phyloP scores from a whole-genome alignment of 148 eudicot species.

The Rhododendron mucronatum region DNA sequence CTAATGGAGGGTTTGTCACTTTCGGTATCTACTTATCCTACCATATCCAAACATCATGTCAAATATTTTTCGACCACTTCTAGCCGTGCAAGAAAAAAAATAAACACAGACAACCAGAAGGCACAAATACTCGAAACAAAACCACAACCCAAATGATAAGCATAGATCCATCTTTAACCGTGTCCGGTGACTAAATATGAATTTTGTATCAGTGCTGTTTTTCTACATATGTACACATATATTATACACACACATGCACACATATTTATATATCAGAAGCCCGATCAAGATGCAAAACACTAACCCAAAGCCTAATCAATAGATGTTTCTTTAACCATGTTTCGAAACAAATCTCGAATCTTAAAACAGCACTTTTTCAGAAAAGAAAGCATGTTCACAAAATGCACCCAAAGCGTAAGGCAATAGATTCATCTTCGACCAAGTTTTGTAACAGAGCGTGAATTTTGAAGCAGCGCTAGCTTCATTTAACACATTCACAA shows the following conservation, averaged over 20 bases:
- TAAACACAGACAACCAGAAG: neutral
- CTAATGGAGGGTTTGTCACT: slow-evolving; percentile 87
- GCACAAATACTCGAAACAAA: neutral
- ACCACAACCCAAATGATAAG: neutral
- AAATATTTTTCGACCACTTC: neutral
- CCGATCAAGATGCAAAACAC: neutral
- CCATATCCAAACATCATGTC: neutral
- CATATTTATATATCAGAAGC: no score
- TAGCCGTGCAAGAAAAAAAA: neutral
- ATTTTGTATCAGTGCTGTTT: neutral
- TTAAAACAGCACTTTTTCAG: neutral
- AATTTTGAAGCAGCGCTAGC: neutral
- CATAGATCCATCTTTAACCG: neutral
- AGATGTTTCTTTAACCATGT: neutral
- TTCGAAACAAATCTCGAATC: neutral
- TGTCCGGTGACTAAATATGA: neutral
- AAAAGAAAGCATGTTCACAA: neutral
- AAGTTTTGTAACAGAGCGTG: neutral
- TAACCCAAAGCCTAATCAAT: neutral
- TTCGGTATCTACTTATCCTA: slow-evolving; percentile 47
- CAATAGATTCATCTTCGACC: neutral
- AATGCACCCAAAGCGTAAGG: neutral
- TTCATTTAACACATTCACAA: neutral
- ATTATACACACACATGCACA: no score
- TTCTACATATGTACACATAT: no score